phyloP scores from a whole-genome alignment of 75 land plant genomes.

The Azolla pinnata region DNA sequence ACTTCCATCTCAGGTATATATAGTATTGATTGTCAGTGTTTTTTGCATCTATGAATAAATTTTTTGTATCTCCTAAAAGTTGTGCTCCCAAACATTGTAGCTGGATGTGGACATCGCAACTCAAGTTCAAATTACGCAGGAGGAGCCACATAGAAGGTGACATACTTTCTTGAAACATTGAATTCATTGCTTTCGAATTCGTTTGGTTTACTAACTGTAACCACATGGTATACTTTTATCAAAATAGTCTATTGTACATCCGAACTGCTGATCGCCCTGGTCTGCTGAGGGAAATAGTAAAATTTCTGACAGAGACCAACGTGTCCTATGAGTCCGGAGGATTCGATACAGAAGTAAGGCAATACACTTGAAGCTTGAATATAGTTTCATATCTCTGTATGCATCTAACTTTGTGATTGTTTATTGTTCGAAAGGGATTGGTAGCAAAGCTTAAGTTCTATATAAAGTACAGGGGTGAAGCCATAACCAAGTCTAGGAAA shows the following conservation, averaged over 20 bases:
- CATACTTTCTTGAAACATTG: not conserved
- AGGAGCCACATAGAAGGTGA: conserved; percentile 54
- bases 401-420: too few species aligned
- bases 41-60: too few species aligned
- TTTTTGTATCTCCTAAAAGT: too few species aligned
- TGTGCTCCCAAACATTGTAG: too few species aligned
- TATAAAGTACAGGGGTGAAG: conserved; percentile 22
- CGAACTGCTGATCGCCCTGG: conserved; percentile 31
- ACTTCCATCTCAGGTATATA: conserved; percentile 37
- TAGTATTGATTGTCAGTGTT: too few species aligned
- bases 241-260: conserved; percentile 17
- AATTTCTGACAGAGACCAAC: conserved; percentile 21
- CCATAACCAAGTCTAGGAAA: conserved; percentile 19
- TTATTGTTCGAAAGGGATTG: conserved; percentile 15
- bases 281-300: conserved; percentile 21
- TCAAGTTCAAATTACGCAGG: conserved; percentile 44
- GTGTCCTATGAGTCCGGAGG: conserved; percentile 22
- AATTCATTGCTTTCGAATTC: too few species aligned
- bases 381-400: too few species aligned
- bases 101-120: conserved; percentile 63
- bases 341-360: conserved; percentile 24
- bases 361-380: not conserved
- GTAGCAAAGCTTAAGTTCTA: conserved; percentile 27
- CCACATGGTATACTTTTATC: too few species aligned
- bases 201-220: too few species aligned